phyloP scores from a whole-genome alignment of 2,329 filamentous ascomycete genomes.

The Sporothrix dimorphospora region DNA sequence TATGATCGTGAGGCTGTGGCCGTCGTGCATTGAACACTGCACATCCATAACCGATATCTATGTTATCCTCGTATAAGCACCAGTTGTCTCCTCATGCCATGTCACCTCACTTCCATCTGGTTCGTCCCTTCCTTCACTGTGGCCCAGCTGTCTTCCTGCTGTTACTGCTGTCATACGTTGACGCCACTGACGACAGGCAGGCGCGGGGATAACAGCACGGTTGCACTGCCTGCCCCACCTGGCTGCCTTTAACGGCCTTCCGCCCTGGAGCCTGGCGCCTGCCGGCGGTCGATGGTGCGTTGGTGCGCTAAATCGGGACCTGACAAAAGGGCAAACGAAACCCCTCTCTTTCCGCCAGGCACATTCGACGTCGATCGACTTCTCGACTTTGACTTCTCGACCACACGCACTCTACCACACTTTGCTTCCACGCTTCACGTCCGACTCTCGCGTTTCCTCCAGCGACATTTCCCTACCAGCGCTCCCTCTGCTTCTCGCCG shows the following conservation, averaged over 20 bases:
- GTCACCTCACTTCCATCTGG: not conserved
- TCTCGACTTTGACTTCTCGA: too few species aligned
- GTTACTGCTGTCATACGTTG: not conserved
- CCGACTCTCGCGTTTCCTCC: not conserved
- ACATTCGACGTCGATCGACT: not conserved
- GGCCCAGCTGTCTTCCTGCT: not conserved
- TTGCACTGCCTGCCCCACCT: not conserved
- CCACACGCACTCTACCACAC: too few species aligned
- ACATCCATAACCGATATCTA: not conserved
- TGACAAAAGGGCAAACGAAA: conserved; percentile 11
- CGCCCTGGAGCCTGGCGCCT: conserved; percentile 6
- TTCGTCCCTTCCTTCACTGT: not conserved
- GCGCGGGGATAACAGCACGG: not conserved
- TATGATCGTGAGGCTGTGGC: not conserved
- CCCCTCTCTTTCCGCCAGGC: not conserved
- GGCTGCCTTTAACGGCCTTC: not conserved
- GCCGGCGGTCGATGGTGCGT: not conserved
- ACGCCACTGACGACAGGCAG: not conserved
- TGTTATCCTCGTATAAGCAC: not conserved
- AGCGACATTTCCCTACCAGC: not conserved
- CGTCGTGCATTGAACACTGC: not conserved
- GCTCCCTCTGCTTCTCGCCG: not conserved
- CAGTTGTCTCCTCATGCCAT: not conserved
- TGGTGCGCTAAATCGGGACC: conserved; percentile 13
- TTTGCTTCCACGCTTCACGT: too few species aligned